Conservation (phyloP, 495 filamentous ascomycete genomes). For the Penicillium canescens region DNA sequence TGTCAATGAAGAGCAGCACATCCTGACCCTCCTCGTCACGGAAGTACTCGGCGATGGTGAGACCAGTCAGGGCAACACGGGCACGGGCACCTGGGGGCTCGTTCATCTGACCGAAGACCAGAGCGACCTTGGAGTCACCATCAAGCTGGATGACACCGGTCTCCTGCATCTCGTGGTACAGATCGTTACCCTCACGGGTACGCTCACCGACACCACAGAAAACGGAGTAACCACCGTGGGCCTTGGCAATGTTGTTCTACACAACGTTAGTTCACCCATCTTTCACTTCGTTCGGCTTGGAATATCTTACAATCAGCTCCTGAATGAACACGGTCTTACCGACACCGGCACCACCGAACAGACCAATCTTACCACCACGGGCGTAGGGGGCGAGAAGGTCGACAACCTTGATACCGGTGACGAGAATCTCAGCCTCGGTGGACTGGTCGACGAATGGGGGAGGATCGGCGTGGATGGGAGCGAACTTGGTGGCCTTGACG, state of each 20-base stretch:
- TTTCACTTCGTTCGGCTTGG: not conserved
- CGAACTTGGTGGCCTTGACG: conserved; percentile 84
- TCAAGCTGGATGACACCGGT: conserved; percentile 99
- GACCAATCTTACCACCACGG: conserved; percentile 99
- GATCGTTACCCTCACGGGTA: conserved; percentile 99
- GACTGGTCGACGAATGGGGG: conserved; percentile 92
- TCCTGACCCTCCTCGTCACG: conserved; percentile 98
- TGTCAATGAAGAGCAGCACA: conserved; percentile 99
- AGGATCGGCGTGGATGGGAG: conserved; percentile 92
- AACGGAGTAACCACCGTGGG: conserved; percentile 99
- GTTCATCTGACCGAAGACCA: conserved; percentile 99
- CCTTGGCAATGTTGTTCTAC: conserved; percentile 99
- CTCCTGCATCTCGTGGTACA: conserved; percentile 99
- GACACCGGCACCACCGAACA: conserved; percentile 99
- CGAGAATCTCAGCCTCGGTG: conserved; percentile 90
- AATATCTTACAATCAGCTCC: conserved; percentile 80
- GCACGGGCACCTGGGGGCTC: conserved; percentile 99
- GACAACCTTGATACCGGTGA: conserved; percentile 99
- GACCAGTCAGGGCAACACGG: conserved; percentile 96
- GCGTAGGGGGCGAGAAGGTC: conserved; percentile 97
- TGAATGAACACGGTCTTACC: conserved; percentile 99
- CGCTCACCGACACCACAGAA: conserved; percentile 99
- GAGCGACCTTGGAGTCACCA: conserved; percentile 98
- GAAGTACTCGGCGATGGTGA: conserved; percentile 93
- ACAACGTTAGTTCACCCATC: not conserved